A percentile compares a stretch with the other conserved stretches of the same genome.
Evolutionary conservation across 106 monocot species (phyloP).

Genomic region (Allium cepa): DNA sequence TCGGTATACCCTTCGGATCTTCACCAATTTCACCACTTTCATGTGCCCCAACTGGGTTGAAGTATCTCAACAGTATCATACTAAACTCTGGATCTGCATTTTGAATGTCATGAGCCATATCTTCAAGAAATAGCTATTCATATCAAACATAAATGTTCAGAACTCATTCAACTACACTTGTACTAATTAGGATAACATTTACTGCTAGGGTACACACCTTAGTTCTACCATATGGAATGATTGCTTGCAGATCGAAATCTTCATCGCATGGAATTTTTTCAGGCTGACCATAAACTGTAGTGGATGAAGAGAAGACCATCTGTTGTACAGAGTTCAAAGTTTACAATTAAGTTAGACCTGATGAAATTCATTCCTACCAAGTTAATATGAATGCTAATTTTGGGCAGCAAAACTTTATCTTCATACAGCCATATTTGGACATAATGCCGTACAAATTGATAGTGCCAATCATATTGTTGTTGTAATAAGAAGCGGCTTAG

Average conservation of each 20-base stretch:
- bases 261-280: slow-evolving; percentile 83
- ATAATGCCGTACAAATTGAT: slow-evolving; percentile 55
- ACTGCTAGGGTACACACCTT: slow-evolving; percentile 31
- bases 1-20: slow-evolving; percentile 90
- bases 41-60: slow-evolving; percentile 96
- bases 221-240: slow-evolving; percentile 89
- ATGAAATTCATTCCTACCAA: too few relatives aligned
- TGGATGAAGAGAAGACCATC: slow-evolving; percentile 91
- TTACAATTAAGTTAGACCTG: too few relatives aligned
- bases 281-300: slow-evolving; percentile 91
- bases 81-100: slow-evolving; percentile 58
- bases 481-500: slow-evolving; percentile 56
- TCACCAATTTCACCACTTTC: slow-evolving; percentile 87
- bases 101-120: slow-evolving; percentile 74
- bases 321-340: slow-evolving; percentile 2
- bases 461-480: slow-evolving; percentile 69
- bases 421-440: slow-evolving; percentile 62
- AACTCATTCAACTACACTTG: background rate
- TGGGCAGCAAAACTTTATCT: slow-evolving; percentile 24
- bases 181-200: background rate
- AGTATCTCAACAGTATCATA: slow-evolving; percentile 86
- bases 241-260: slow-evolving; percentile 65
- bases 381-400: too few relatives aligned
- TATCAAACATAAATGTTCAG: background rate
- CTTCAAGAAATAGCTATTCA: slow-evolving; percentile 84